Conservation (phyloP, 2,329 filamentous ascomycete species). For the Diplodia intermedia region DNA sequence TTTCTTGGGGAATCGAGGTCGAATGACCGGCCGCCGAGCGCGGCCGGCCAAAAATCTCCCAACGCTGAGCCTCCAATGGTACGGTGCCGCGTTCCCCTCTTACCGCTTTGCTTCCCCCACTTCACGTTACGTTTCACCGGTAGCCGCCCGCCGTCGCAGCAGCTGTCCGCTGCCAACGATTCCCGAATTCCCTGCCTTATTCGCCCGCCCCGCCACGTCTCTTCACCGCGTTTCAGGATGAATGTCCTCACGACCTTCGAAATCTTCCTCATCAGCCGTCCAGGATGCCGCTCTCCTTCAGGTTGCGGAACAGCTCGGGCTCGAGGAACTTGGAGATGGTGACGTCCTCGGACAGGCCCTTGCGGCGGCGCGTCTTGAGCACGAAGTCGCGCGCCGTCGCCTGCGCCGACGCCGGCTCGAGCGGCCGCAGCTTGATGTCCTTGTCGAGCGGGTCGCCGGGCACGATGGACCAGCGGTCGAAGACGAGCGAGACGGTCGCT, state of each 20-base stretch:
- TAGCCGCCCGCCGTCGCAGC: not conserved
- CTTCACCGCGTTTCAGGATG: not conserved
- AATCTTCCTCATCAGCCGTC: conserved; percentile 52
- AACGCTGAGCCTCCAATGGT: not conserved
- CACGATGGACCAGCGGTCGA: conserved; percentile 95
- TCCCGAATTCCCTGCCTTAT: not conserved
- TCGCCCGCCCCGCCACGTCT: not conserved
- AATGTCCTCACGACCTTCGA: no score
- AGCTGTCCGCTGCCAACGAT: not conserved
- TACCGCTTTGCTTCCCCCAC: not conserved
- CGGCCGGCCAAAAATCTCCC: not conserved
- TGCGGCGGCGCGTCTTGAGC: conserved; percentile 89
- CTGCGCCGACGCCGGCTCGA: conserved; percentile 87
- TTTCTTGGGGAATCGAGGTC: not conserved
- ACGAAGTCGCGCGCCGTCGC: conserved; percentile 95
- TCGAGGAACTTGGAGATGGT: conserved; percentile 96
- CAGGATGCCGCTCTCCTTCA: conserved; percentile 88
- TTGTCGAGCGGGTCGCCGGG: conserved; percentile 94
- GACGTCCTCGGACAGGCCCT: conserved; percentile 94
- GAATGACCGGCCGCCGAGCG: no score
- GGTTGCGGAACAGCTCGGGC: conserved; percentile 85
- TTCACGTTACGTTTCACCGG: not conserved
- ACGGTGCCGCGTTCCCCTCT: not conserved
- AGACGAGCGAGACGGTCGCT: conserved; percentile 87
- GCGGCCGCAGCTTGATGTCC: conserved; percentile 77